These are phyloP conservation scores for Lasiodiplodia theobromae DNA, from an alignment of 2,329 filamentous ascomycete species.

Conservation along the genomic window DNA sequence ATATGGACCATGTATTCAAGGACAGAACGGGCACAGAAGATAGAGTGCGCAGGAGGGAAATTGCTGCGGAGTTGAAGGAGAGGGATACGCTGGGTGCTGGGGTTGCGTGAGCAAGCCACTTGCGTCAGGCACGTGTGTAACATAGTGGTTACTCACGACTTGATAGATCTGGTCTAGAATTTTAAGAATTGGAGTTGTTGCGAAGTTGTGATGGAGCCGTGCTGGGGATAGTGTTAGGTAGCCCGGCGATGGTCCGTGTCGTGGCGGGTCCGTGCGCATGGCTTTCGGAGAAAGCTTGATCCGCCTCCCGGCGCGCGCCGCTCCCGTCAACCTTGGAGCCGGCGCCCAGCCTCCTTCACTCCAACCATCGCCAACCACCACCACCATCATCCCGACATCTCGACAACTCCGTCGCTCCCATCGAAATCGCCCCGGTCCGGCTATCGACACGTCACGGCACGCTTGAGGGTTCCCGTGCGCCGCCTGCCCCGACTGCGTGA, in stretches of 20 bases:
- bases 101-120: neutral
- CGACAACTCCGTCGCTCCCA: neutral
- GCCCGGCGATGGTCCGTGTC: neutral
- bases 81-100: neutral
- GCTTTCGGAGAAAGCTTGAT: neutral
- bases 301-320: neutral
- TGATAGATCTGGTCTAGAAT: no score
- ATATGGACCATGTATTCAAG: conserved; percentile 49
- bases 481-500: conserved; percentile 9
- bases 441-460: neutral
- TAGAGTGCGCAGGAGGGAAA: conserved; percentile 36
- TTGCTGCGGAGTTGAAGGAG: conserved; percentile 36
- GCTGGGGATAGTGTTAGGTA: neutral
- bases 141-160: no score
- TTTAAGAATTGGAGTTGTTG: no score
- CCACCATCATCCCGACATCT: neutral
- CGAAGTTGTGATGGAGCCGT: neutral
- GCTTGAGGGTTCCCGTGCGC: conserved; percentile 15
- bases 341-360: conserved; percentile 3
- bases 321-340: neutral
- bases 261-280: neutral
- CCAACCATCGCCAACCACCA: neutral
- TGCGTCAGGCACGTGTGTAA: no score
- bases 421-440: neutral
- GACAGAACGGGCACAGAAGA: conserved; percentile 42